phyloP scores from a whole-genome alignment of 352 stramenopile species.

The Phytophthora chlamydospora region DNA sequence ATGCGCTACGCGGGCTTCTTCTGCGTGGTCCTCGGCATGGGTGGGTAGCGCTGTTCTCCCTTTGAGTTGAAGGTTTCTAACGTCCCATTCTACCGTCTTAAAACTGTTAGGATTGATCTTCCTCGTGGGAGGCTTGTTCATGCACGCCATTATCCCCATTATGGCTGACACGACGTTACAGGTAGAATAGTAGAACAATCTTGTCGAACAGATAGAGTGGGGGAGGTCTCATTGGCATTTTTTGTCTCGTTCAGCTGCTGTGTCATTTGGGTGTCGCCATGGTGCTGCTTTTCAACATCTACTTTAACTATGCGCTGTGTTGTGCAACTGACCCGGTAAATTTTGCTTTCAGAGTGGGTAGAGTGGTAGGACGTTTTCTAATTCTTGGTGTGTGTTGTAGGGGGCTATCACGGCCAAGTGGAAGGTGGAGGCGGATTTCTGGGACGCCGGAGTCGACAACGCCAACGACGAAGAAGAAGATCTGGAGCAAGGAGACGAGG shows the following conservation, averaged over 20 bases:
- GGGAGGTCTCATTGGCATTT: neutral
- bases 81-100: slow-evolving; percentile 1
- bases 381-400: slow-evolving; percentile 18
- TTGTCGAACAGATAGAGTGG: neutral
- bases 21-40: slow-evolving; percentile 54
- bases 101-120: slow-evolving; percentile 47
- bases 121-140: slow-evolving; percentile 45
- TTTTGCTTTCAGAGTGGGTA: neutral
- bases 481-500: slow-evolving; percentile 18
- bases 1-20: slow-evolving; percentile 50
- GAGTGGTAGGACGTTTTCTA: slow-evolving; percentile 8
- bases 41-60: slow-evolving; percentile 23
- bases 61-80: neutral
- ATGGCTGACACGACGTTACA: slow-evolving; percentile 45
- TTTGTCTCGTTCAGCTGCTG: slow-evolving; percentile 29
- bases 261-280: slow-evolving; percentile 38
- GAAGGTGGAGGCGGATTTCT: slow-evolving; percentile 21
- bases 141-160: slow-evolving; percentile 61
- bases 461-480: slow-evolving; percentile 26
- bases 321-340: slow-evolving; percentile 61
- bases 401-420: slow-evolving; percentile 34
- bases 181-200: slow-evolving; percentile 28
- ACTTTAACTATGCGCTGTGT: slow-evolving; percentile 80
- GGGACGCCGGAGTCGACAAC: slow-evolving; percentile 23
- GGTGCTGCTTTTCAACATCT: slow-evolving; percentile 65